Evolutionary conservation across 208 protist genomes (phyloP).

Genomic region (Trypanosoma conorhini): DNA sequence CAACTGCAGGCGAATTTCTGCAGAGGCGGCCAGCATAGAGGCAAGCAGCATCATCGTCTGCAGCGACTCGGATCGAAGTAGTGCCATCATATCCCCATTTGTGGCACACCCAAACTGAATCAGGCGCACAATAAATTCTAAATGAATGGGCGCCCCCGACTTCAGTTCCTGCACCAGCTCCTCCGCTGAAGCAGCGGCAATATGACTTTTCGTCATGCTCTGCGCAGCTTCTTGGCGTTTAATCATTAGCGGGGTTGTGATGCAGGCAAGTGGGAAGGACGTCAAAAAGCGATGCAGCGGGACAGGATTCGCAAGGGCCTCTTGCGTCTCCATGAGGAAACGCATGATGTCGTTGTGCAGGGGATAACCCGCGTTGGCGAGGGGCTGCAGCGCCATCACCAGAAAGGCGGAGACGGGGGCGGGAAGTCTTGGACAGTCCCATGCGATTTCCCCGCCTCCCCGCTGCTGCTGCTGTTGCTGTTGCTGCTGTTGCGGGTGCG

Average conservation of each 20-base stretch:
- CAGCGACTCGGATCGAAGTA: slow-evolving; percentile 57
- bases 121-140: slow-evolving; percentile 61
- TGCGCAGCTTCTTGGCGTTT: slow-evolving; percentile 53
- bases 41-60: slow-evolving; percentile 61
- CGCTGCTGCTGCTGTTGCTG: slow-evolving; percentile 12
- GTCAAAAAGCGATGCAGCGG: slow-evolving; percentile 63
- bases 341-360: slow-evolving; percentile 81
- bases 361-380: slow-evolving; percentile 48
- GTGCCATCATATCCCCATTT: slow-evolving; percentile 61
- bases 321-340: slow-evolving; percentile 54
- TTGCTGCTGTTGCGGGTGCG: not conserved
- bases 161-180: slow-evolving; percentile 54
- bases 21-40: slow-evolving; percentile 62
- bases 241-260: slow-evolving; percentile 82
- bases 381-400: slow-evolving; percentile 49
- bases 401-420: slow-evolving; percentile 69
- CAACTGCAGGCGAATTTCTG: slow-evolving; percentile 44
- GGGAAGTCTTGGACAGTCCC: slow-evolving; percentile 60
- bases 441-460: not conserved
- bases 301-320: slow-evolving; percentile 49
- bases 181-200: slow-evolving; percentile 48
- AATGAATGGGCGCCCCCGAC: slow-evolving; percentile 55
- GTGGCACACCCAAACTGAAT: slow-evolving; percentile 64
- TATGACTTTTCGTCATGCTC: slow-evolving; percentile 23
- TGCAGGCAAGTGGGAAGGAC: slow-evolving; percentile 59